Base-by-base conservation (phyloP, 2,329 filamentous ascomycete genomes). In the Colletotrichum karsti region DNA sequence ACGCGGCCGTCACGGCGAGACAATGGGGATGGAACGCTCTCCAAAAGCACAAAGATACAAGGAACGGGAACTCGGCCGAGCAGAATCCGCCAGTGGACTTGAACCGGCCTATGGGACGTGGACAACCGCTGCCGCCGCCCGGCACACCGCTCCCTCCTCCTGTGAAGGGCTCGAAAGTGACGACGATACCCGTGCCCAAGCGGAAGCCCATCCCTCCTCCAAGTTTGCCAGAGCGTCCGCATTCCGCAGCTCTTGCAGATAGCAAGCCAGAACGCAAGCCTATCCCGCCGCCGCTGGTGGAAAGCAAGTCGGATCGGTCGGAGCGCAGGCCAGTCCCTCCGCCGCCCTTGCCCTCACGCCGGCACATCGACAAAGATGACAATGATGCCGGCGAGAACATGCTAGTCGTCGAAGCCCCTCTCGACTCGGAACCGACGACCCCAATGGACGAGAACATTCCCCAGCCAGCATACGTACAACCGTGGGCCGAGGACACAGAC, bases 91-190 rank as follows among this genome's bases (percentile, higher is more conserved):
- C 72, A 15, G 50, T 88, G 69, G 77, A 89, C 79, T 71, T 87
- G 67, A 80, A 77, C 71, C 88, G 93, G 73, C 94, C 94, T 2
- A 94, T 97, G 83, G 94, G 94, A 1, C 88, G 94, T 41, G 94
- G 94, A 0, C 91, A 92, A 72, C 94, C 94, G 1, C 82, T 97
- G 18, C 94, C 93, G 51, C 93, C 94, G 8, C 93, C 92, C 3
- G 94, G 94, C 2, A 90, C 87, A 48, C 94, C 94, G 4, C 84
- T 97, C 1, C 94, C 94, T 2, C 88, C 84, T 44, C 91, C 91
- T 1, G 88, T 90, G 37, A 87, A 84, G 60, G 87, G 83, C 64
- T 85, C 88, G 7, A 89, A 87, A 74, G 86, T 87, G 48, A 87
- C 85, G 53, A 82, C 86, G 15, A 87, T 84, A 66, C 83, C 83